Evolutionary conservation across 495 filamentous ascomycete genomes (phyloP), one percentile per base, ranked within the genome.

Genomic region (Aspergillus cavernicola): DNA sequence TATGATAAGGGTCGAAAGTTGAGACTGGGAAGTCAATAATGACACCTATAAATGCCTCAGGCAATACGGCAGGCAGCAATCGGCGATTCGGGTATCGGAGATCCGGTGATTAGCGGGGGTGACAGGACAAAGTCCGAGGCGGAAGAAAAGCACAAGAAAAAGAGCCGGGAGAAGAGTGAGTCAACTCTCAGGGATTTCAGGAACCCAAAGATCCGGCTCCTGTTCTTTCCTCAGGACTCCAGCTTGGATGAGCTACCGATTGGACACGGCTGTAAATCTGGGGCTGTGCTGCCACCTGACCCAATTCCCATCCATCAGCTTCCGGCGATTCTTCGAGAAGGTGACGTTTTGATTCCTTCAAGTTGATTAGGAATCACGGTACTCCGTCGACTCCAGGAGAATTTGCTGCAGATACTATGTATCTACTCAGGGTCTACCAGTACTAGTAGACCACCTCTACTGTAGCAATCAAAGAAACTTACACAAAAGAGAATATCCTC

Each of bases 81-180:
- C 57, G 57, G 57, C 19, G 35, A 46, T 26, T 56, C 57, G 57
- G 57, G 18, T 37, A 36, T 54, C 57, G 57, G 57, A 42, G 33
- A 56, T 53, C 57, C 57, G 53, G 53, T 24, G 10, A 32, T 46
- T 12, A 12, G 38, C 47, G 49, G 57, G 36, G 36, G 16, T 29
- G 28, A 6, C 48, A 20, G 18, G 29, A 11, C 53, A 60, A 56
- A 60, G 42, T 56, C 57, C 57, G 56, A 38, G 31, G 44, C 37
- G 22, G 57, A 58, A 50, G 58, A 52, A 47, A 53, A 57, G 47
- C 8, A 26, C 31, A 58, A 63, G 60, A 63, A 59, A 63, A 63
- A 59, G 51, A 63, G 53, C 43, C 60, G 60, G 60, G 35, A 62
- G 15, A 18, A n/a, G 6, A 9, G 52, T 62, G 55, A 58, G 55